Evolutionary conservation across 306 rosid species (phyloP).

Genomic region (Rosa chinensis): DNA sequence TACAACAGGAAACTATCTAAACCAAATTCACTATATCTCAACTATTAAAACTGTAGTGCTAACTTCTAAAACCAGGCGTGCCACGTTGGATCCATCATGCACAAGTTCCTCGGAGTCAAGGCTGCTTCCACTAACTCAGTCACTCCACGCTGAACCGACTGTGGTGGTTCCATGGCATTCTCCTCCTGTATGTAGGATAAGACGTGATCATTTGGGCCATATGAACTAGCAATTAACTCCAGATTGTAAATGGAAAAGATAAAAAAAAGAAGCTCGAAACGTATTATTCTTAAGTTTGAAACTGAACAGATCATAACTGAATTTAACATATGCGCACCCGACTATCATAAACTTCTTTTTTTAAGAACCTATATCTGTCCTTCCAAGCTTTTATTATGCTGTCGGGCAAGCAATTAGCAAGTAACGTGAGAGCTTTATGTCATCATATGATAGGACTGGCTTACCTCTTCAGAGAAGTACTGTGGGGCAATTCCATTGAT

Average conservation of each 20-base stretch:
- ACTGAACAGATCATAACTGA: not conserved
- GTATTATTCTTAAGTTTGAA: not conserved
- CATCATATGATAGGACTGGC: slow-evolving; percentile 12
- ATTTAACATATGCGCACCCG: not conserved
- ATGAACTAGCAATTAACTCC: not conserved
- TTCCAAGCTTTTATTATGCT: not conserved
- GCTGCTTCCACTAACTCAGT: slow-evolving; percentile 97
- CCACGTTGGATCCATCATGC: slow-evolving; percentile 99
- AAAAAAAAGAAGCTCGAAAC: not conserved
- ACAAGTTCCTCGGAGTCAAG: slow-evolving; percentile 83
- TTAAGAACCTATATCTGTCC: not conserved
- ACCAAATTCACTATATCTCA: not conserved
- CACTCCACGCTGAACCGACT: slow-evolving; percentile 89
- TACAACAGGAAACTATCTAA: not conserved
- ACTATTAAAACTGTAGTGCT: not conserved
- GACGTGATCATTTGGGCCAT: not conserved
- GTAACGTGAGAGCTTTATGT: not conserved
- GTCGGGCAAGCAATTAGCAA: not conserved
- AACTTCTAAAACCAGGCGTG: slow-evolving; percentile 85
- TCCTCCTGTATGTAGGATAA: slow-evolving; percentile 62
- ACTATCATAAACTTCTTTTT: not conserved
- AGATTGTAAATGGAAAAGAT: not conserved
- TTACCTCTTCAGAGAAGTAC: slow-evolving; percentile 87
- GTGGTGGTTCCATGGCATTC: slow-evolving; percentile 84
- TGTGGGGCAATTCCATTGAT: slow-evolving; percentile 85